Conservation (phyloP, 2,329 filamentous ascomycete species). For the Fusarium falciforme region DNA sequence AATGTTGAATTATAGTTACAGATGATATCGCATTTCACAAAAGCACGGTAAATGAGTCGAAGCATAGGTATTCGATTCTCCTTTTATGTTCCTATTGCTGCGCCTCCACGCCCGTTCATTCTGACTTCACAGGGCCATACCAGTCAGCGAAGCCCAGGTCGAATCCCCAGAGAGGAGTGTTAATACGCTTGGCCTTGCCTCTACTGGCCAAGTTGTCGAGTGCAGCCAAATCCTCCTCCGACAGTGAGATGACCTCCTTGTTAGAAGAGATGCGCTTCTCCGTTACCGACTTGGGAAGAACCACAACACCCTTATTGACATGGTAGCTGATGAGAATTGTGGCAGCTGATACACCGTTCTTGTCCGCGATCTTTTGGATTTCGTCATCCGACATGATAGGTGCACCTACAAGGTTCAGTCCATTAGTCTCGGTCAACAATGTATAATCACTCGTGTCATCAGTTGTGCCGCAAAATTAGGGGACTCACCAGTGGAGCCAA, state of each 20-base stretch:
- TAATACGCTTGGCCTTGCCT: slow-evolving; percentile 48
- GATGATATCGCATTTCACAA: background rate
- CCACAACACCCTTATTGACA: slow-evolving; percentile 32
- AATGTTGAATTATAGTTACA: background rate
- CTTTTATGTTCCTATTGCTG: background rate
- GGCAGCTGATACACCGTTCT: slow-evolving; percentile 31
- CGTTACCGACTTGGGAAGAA: slow-evolving; percentile 37
- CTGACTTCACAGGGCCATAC: slow-evolving; percentile 39
- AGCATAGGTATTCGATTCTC: background rate
- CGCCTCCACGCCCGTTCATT: background rate
- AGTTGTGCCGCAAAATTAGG: background rate
- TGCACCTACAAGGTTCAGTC: background rate
- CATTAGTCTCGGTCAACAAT: background rate
- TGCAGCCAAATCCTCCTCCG: slow-evolving; percentile 24
- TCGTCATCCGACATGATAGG: slow-evolving; percentile 10
- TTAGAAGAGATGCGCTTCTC: slow-evolving; percentile 34
- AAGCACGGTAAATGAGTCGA: background rate
- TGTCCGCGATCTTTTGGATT: slow-evolving; percentile 33
- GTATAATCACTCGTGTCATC: background rate
- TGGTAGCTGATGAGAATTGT: slow-evolving; percentile 38
- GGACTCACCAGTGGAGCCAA: slow-evolving; percentile 21
- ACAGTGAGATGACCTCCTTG: slow-evolving; percentile 22
- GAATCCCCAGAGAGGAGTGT: slow-evolving; percentile 49
- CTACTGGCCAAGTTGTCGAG: slow-evolving; percentile 39
- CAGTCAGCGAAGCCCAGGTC: slow-evolving; percentile 47